Percentiles rank a stretch among this genome's conserved stretches.
Conservation (phyloP, 1,284 basidiomycete genomes). For the Apiotrichum akiyoshidainum region DNA sequence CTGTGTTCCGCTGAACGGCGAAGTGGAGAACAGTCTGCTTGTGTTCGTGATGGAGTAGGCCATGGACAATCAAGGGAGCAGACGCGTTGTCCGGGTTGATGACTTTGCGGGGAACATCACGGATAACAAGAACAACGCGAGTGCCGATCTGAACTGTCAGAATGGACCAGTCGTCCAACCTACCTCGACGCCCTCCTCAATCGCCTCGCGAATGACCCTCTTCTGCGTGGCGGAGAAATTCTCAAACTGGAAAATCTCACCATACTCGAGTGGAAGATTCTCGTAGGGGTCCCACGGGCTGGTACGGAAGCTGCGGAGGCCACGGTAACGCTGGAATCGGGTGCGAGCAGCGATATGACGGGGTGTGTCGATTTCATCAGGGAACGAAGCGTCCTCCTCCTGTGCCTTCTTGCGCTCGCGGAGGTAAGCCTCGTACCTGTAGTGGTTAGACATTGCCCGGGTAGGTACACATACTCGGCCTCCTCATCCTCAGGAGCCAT, state of each 20-base stretch:
- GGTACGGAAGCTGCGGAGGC: conserved; percentile 86
- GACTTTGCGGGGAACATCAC: conserved; percentile 61
- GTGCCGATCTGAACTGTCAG: conserved; percentile 62
- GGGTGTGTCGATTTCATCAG: conserved; percentile 97
- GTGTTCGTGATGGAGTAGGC: conserved; percentile 90
- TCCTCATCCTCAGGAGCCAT: conserved; percentile 75
- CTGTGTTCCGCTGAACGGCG: conserved; percentile 89
- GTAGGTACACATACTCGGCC: conserved; percentile 61
- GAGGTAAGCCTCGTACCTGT: conserved; percentile 67
- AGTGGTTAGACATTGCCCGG: conserved; percentile 3
- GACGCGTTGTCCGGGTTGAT: conserved; percentile 50
- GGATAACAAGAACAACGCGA: conserved; percentile 69
- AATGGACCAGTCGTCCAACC: conserved; percentile 23
- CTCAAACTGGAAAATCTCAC: conserved; percentile 94
- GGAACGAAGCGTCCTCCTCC: conserved; percentile 77
- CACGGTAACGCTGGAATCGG: conserved; percentile 91
- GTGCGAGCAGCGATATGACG: conserved; percentile 74
- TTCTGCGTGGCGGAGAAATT: conserved; percentile 85
- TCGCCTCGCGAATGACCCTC: conserved; percentile 64
- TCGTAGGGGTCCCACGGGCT: conserved; percentile 98
- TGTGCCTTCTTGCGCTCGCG: conserved; percentile 58
- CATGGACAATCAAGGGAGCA: conserved; percentile 71
- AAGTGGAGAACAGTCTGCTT: conserved; percentile 94
- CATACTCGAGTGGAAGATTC: conserved; percentile 91
- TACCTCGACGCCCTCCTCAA: conserved; percentile 68